Evolutionary conservation across 1,284 basidiomycete genomes (phyloP), one percentile per base, ranked within the genome.

Genomic region (Ceratobasidium sp.): DNA sequence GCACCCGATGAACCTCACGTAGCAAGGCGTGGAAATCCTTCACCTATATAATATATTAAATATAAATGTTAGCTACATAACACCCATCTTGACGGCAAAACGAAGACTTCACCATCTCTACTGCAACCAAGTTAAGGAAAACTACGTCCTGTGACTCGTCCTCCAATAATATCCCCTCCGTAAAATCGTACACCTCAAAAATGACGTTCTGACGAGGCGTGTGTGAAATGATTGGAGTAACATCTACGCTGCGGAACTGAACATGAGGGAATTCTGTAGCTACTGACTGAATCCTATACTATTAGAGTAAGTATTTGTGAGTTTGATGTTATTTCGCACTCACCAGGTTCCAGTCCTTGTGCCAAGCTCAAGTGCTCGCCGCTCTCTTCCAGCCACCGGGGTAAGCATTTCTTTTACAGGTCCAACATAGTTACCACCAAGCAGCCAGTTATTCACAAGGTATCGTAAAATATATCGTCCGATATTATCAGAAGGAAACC

Each of bases 401-500:
- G 33, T 11, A 5, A 73, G 58, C 11, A 63, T 73, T 6, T 63
- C 69, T 20, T 37, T 26, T 2, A 73, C 58, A 2, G 58, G 58
- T 11, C 69, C 69, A 7, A 42, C 8, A 23, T 63, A 73, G 20
- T 73, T 47, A 6, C 45, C 37, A 2, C 69, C 69, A 17, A 61
- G 37, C 17, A 53, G 1, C 33, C 42, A 73, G 26, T 51, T 73
- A 20, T 6, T 6, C 15, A 63, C 7, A 8, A 73, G 39, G 37
- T 73, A 58, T n/a, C 42, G 56, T 35, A 73, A 6, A 23, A 73
- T 58, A 15, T 61, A 49, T 8, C 69, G 56, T 37, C 45, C n/a
- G 15, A 58, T 73, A 28, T 63, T 63, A n/a, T 73, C 69, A 15
- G 69, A 33, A 61, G 69, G 69, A 39, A 61, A 58, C 56, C 56